These are phyloP conservation scores for Cercospora sp. DNA, from an alignment of 2,329 filamentous ascomycete genomes.

Conservation along the genomic window DNA sequence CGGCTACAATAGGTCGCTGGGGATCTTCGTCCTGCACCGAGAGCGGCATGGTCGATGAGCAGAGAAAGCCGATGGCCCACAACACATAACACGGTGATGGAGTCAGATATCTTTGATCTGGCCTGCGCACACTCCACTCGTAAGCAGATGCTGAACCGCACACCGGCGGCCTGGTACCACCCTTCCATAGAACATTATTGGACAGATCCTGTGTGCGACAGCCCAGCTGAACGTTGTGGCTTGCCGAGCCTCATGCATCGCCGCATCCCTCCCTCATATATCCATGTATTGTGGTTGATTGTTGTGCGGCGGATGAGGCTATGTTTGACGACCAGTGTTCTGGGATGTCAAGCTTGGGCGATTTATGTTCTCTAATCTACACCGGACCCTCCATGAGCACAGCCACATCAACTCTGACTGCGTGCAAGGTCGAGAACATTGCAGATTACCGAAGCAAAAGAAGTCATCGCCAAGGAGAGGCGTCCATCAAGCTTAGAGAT, in stretches of 20 bases:
- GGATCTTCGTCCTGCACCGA: too few relatives aligned
- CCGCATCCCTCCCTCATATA: too few relatives aligned
- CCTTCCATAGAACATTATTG: background rate
- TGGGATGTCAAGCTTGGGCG: background rate
- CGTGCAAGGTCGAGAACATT: background rate
- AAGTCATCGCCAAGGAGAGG: background rate
- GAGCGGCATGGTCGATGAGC: too few relatives aligned
- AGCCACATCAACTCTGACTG: background rate
- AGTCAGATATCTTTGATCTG: too few relatives aligned
- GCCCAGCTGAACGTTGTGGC: background rate
- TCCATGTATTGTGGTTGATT: background rate
- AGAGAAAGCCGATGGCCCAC: too few relatives aligned
- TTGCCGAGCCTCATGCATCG: background rate
- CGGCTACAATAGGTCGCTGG: too few relatives aligned
- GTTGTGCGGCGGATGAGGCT: background rate
- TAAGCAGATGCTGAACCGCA: too few relatives aligned
- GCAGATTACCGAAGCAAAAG: background rate
- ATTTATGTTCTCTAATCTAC: too few relatives aligned
- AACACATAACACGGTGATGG: too few relatives aligned
- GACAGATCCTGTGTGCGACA: background rate
- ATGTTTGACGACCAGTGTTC: background rate
- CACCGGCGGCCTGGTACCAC: too few relatives aligned
- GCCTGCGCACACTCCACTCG: too few relatives aligned
- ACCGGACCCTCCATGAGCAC: too few relatives aligned
- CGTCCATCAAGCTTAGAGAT: background rate